Evolutionary conservation across 73 alveolate species (phyloP), one percentile per base, ranked within the genome.

Genomic region (Stentor coeruleus): DNA sequence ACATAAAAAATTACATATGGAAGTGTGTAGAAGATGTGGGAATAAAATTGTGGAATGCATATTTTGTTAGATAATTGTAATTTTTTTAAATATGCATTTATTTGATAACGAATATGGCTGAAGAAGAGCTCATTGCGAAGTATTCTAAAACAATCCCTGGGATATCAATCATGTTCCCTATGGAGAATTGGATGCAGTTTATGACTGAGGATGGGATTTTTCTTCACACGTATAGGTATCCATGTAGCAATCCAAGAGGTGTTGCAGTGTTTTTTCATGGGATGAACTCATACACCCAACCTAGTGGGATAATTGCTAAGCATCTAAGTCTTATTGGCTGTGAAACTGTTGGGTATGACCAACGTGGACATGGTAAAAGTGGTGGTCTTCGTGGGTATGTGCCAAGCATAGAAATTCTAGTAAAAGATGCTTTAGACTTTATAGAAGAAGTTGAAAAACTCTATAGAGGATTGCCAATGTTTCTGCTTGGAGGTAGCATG

Each of bases 401-500:
- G 14, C 2, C 36, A 1, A 28, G 49, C 20, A 66, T 66, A 1
- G 79, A 66, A 26, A 33, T 28, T 2, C 33, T 20, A 26, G 33
- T 66, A 26, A 33, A 66, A 28, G 37, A 66, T 2, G 39, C 79
- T 20, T 1, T 66, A 11, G 79, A 66, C 15, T 66, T 26, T 66
- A 66, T 66, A 28, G 33, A 40, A 28, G 36, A 1, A 11, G 39
- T 31, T 20, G 15, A 66, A 31, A 26, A 66, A 2, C 33, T 66
- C 15, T 66, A 66, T 2, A 37, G 49, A 20, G 79, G 37, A 66
- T 20, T 66, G 40, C 79, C 79, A 40, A 26, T 66, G n/a, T 66
- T 66, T 2, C 39, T 66, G n/a, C n/a, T 66, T 37, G 79, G 79
- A 66, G 79, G 79, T 28, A 66, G 79, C 33, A 26, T 66, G 39